Percentiles rank a stretch among this genome's conserved stretches.
These are phyloP conservation scores for Tulasnella sp. DNA, from an alignment of 768 basidiomycete species.

Conservation along the genomic window DNA sequence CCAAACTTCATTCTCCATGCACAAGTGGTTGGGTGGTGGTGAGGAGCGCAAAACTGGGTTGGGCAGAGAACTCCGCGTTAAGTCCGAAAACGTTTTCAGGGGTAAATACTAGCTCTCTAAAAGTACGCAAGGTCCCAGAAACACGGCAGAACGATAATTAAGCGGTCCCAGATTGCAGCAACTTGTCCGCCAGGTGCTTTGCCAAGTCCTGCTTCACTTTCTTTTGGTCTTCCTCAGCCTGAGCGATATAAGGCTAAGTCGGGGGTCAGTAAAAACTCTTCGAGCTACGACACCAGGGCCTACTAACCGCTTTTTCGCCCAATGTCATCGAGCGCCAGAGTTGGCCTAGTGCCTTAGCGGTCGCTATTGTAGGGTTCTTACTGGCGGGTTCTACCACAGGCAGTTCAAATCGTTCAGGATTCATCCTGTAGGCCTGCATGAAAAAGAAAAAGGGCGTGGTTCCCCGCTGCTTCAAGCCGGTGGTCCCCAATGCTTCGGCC, in stretches of 20 bases:
- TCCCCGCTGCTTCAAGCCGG: background rate
- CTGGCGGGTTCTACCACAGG: background rate
- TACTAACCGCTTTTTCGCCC: conserved; percentile 33
- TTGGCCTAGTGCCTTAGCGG: background rate
- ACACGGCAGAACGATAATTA: background rate
- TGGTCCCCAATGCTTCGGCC: background rate
- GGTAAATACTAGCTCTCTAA: background rate
- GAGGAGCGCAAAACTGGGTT: background rate
- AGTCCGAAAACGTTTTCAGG: conserved; percentile 3
- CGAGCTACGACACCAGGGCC: background rate
- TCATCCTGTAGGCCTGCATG: background rate
- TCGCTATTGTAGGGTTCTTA: background rate
- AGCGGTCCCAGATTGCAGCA: background rate
- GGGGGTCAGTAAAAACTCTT: background rate
- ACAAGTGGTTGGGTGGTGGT: conserved; percentile 10
- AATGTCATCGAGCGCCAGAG: conserved; percentile 26
- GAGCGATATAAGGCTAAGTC: conserved; percentile 29
- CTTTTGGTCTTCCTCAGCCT: conserved; percentile 4
- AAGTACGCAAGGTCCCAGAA: background rate
- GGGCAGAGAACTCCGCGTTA: background rate
- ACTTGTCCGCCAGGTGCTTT: conserved; percentile 8
- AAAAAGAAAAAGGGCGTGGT: background rate
- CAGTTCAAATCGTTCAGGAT: background rate
- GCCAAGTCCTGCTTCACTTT: conserved; percentile 14
- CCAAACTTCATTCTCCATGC: conserved; percentile 46